Conservation (phyloP, 345 rosid species). For the Acer yangbiense region DNA sequence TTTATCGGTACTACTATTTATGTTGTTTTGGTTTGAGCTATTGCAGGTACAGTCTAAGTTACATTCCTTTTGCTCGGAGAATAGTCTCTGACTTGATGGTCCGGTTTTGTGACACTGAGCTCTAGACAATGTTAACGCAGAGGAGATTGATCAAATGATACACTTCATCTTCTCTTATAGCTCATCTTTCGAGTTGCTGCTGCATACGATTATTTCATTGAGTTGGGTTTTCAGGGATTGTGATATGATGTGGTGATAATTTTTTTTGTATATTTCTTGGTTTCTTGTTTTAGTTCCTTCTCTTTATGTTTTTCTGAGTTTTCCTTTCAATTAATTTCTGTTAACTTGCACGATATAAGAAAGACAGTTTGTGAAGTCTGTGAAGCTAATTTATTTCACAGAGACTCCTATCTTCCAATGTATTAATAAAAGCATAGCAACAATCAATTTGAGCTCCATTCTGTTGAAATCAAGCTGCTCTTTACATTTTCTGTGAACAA, state of each 20-base stretch:
- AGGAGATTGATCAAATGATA: neutral
- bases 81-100: constrained; percentile 79
- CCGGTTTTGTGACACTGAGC: constrained; percentile 83
- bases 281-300: neutral
- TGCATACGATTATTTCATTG: neutral
- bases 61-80: constrained; percentile 84
- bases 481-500: neutral
- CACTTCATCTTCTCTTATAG: neutral
- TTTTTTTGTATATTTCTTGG: neutral
- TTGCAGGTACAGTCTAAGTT: constrained; percentile 93
- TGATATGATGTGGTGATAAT: neutral
- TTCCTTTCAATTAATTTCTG: neutral
- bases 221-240: neutral
- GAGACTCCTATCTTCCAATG: neutral
- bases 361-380: neutral
- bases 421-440: neutral
- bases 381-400: neutral
- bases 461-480: neutral
- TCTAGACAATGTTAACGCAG: constrained; percentile 32
- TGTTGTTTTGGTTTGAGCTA: constrained; percentile 21
- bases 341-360: neutral
- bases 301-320: neutral
- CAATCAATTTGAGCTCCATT: constrained; percentile 1
- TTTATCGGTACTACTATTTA: constrained; percentile 9
- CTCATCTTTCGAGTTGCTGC: neutral